Evolutionary conservation across 2,329 filamentous ascomycete species (phyloP).

Genomic region (Ambrosiella xylebori): DNA sequence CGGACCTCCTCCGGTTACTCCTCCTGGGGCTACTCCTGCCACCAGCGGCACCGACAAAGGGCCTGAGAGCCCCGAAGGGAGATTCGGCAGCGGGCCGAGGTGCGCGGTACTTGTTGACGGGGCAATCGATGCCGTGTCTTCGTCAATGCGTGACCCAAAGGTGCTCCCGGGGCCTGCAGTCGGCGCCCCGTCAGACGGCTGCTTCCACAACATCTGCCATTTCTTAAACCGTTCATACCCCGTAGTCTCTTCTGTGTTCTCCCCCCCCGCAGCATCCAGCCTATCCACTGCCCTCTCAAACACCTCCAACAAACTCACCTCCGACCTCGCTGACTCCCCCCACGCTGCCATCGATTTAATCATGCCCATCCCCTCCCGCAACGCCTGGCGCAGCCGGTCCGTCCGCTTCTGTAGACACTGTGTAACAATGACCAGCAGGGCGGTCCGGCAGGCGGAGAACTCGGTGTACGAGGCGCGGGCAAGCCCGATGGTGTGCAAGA

Average conservation of each 20-base stretch:
- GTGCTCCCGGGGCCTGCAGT: background rate
- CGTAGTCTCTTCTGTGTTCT: slow-evolving; percentile 17
- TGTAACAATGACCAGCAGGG: slow-evolving; percentile 30
- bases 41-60: too few relatives aligned
- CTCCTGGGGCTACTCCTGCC: too few relatives aligned
- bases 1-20: background rate
- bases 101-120: slow-evolving; percentile 6
- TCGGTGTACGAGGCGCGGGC: slow-evolving; percentile 38
- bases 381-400: slow-evolving; percentile 25
- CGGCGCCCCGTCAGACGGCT: slow-evolving; percentile 12
- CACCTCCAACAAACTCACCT: slow-evolving; percentile 34
- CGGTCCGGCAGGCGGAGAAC: slow-evolving; percentile 37
- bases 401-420: slow-evolving; percentile 24
- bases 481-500: slow-evolving; percentile 33
- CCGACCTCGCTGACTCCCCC: slow-evolving; percentile 34
- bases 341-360: slow-evolving; percentile 36
- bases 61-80: too few relatives aligned
- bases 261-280: slow-evolving; percentile 25
- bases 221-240: slow-evolving; percentile 34
- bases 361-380: slow-evolving; percentile 31
- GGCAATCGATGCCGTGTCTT: slow-evolving; percentile 6
- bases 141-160: slow-evolving; percentile 11
- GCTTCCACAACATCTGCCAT: slow-evolving; percentile 30
- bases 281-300: slow-evolving; percentile 31
- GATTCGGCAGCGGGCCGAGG: background rate